Conservation (phyloP, 805 yeast genomes). For the Metahyphopichia silvanorum region DNA sequence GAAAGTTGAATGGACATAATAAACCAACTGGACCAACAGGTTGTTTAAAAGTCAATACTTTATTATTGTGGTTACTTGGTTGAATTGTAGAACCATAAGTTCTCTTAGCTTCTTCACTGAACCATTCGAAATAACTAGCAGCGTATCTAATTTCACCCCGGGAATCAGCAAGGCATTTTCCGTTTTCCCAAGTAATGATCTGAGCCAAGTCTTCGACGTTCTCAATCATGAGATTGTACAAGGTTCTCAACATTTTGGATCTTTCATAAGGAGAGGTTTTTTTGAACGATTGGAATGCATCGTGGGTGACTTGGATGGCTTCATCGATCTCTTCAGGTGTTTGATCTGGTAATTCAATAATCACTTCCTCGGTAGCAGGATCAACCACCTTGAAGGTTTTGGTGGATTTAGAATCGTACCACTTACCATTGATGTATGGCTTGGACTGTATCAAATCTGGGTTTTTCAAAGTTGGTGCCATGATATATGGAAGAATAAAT, state of each 20-base stretch:
- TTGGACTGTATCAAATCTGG: slow-evolving; percentile 27
- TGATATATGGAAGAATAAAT: too few species aligned
- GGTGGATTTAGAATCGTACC: slow-evolving; percentile 35
- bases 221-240: slow-evolving; percentile 50
- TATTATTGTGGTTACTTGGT: slow-evolving; percentile 47
- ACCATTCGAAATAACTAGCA: slow-evolving; percentile 48
- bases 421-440: slow-evolving; percentile 38
- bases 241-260: slow-evolving; percentile 46
- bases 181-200: slow-evolving; percentile 58
- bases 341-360: slow-evolving; percentile 42
- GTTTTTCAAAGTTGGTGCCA: slow-evolving; percentile 28
- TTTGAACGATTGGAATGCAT: slow-evolving; percentile 44
- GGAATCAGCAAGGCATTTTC: slow-evolving; percentile 54
- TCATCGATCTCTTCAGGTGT: slow-evolving; percentile 38
- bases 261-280: slow-evolving; percentile 50
- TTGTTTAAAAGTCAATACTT: slow-evolving; percentile 52
- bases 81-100: slow-evolving; percentile 56
- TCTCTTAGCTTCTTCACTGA: slow-evolving; percentile 54
- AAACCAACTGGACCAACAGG: slow-evolving; percentile 65
- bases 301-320: slow-evolving; percentile 47
- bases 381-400: slow-evolving; percentile 35
- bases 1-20: slow-evolving; percentile 68
- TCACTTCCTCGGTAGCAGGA: slow-evolving; percentile 38
- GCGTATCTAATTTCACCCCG: slow-evolving; percentile 56
- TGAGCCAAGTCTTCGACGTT: slow-evolving; percentile 56